phyloP scores from a whole-genome alignment of 306 rosid species.

The Sicyos baderoa region DNA sequence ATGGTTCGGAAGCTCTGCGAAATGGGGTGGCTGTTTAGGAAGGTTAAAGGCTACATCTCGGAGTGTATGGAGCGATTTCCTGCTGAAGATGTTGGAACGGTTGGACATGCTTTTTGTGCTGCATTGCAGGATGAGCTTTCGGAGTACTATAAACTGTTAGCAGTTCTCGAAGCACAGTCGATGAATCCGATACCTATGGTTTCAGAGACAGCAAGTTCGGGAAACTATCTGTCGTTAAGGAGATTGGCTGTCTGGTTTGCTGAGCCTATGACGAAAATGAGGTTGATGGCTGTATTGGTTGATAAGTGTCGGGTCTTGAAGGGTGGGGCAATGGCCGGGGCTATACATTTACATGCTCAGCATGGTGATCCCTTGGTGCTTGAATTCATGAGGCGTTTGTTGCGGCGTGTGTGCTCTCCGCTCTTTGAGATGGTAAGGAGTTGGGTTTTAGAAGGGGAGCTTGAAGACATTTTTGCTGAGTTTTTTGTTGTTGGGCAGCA shows the following conservation, averaged over 20 bases:
- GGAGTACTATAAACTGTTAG: slow-evolving; percentile 84
- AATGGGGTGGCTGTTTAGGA: slow-evolving; percentile 74
- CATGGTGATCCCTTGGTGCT: slow-evolving; percentile 93
- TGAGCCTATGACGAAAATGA: slow-evolving; percentile 91
- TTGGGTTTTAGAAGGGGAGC: slow-evolving; percentile 95
- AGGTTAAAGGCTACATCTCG: slow-evolving; percentile 56
- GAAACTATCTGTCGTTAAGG: slow-evolving; percentile 77
- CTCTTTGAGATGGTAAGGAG: slow-evolving; percentile 87
- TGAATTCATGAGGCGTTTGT: slow-evolving; percentile 66
- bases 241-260: slow-evolving; percentile 84
- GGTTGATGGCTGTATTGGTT: slow-evolving; percentile 87
- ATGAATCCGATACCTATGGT: slow-evolving; percentile 74
- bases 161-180: slow-evolving; percentile 74
- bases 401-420: slow-evolving; percentile 81
- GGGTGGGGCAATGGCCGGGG: slow-evolving; percentile 90
- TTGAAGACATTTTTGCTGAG: slow-evolving; percentile 82
- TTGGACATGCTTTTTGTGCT: slow-evolving; percentile 88
- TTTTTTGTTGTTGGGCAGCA: slow-evolving; percentile 82
- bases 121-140: slow-evolving; percentile 89
- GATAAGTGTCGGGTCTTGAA: slow-evolving; percentile 75
- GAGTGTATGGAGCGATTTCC: slow-evolving; percentile 73
- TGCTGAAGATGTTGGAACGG: slow-evolving; percentile 73
- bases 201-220: slow-evolving; percentile 47
- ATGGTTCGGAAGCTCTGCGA: slow-evolving; percentile 75
- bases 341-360: slow-evolving; percentile 84